Evolutionary conservation across 805 yeast species (phyloP).

Genomic region (Sugiyamaella lignohabitans): DNA sequence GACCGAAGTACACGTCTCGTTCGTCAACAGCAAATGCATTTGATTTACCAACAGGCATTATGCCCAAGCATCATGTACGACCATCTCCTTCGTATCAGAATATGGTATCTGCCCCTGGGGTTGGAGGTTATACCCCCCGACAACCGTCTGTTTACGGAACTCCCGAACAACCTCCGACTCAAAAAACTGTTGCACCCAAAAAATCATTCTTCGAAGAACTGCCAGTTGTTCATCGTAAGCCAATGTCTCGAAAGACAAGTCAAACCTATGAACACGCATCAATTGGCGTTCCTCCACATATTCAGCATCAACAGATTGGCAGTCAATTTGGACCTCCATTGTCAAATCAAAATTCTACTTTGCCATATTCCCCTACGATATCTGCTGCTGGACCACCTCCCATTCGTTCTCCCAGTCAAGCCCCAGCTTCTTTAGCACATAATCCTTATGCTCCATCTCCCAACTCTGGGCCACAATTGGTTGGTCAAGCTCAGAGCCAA

Average conservation of each 20-base stretch:
- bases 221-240: conserved; percentile 36
- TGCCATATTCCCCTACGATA: not conserved
- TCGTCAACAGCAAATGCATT: conserved; percentile 27
- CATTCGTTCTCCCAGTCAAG: not conserved
- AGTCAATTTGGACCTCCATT: conserved; percentile 3
- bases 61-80: conserved; percentile 23
- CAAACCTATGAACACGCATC: conserved; percentile 8
- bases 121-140: not conserved
- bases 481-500: too few species aligned
- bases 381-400: not conserved
- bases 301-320: not conserved
- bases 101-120: not conserved
- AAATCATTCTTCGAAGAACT: conserved; percentile 55
- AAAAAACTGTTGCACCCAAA: conserved; percentile 17
- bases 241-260: conserved; percentile 14
- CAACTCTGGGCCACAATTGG: too few species aligned
- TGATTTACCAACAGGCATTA: conserved; percentile 30
- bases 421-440: too few species aligned
- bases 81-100: conserved; percentile 20
- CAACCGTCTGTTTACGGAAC: not conserved
- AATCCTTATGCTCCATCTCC: too few species aligned
- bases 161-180: conserved; percentile 4
- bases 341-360: not conserved
- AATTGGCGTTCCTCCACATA: conserved; percentile 6
- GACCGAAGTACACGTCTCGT: conserved; percentile 11